These are phyloP conservation scores for Vitis vinifera DNA, from an alignment of 164 flowering plant species.

Conservation along the genomic window DNA sequence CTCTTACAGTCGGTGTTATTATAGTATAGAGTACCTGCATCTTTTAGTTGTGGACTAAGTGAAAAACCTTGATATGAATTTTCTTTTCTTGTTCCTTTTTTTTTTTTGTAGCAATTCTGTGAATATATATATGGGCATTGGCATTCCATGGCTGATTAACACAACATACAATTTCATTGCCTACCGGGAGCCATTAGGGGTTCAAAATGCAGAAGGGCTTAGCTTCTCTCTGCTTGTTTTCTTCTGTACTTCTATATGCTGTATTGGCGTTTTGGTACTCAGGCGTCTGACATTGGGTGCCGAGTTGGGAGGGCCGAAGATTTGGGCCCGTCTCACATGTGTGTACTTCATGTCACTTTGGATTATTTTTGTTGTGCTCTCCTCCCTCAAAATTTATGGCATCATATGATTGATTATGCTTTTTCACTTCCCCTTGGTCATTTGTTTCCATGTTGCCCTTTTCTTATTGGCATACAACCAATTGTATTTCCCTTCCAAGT, in stretches of 20 bases:
- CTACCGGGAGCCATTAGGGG: slow-evolving; percentile 57
- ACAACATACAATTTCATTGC: slow-evolving; percentile 77
- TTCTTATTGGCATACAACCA: too few species aligned
- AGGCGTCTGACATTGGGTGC: slow-evolving; percentile 78
- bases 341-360: slow-evolving; percentile 76
- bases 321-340: slow-evolving; percentile 82
- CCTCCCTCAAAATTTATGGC: slow-evolving; percentile 72
- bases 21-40: too few species aligned
- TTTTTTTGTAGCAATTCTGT: slow-evolving; percentile 85
- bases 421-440: background rate
- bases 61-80: background rate
- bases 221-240: slow-evolving; percentile 86
- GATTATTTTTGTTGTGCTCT: slow-evolving; percentile 77
- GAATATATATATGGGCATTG: slow-evolving; percentile 89
- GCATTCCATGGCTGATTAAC: slow-evolving; percentile 89
- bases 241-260: slow-evolving; percentile 78
- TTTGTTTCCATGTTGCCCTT: background rate
- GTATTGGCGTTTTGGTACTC: slow-evolving; percentile 71
- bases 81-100: background rate
- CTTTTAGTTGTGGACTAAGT: too few species aligned
- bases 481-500: too few species aligned
- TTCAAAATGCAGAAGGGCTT: slow-evolving; percentile 70
- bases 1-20: background rate
- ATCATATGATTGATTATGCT: slow-evolving; percentile 37
- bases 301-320: slow-evolving; percentile 83